Evolutionary conservation across 1,284 basidiomycete species (phyloP), one percentile per base, ranked within the genome.

Genomic region (Leccinum fallax): DNA sequence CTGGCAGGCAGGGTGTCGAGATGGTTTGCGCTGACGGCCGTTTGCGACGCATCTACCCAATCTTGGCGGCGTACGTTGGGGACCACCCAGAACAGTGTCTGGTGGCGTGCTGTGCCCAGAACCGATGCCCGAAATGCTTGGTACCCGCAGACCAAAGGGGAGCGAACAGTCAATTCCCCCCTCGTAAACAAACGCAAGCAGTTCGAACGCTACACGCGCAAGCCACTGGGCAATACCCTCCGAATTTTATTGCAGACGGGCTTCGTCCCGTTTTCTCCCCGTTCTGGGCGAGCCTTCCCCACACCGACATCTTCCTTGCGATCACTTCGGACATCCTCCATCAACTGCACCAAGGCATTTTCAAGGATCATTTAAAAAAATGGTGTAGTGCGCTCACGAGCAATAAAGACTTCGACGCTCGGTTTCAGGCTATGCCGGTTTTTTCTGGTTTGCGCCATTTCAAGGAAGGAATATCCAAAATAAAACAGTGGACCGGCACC

Each of bases 31-130:
- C 28, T n/a, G 51, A 53, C n/a, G 51, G 51, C 7, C 9, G 4
- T 16, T 10, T 54, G 2, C 34, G 15, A 7, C 24, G 16, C 2
- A 58, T 69, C 53, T 70, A 52, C 38, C 71, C 68, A 3, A 61
- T 74, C 11, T 58, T 75, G 5, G 70, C 67, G 6, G 51, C 51
- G 15, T 53, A 34, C 7, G 19, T 53, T 7, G 52, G 52, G 16
- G 52, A 53, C 11, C 52, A 53, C n/a, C 52, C 52, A 10, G 52
- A 53, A 16, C 52, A 53, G n/a, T 53, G 52, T 19, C 28, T 53
- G 57, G 61, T 75, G 1, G 64, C 67, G 0, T 69, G 70, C 54
- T 67, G 64, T 51, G 61, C 57, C n/a, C 62, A 71, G 28, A 69
- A 62, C 24, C n/a, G 51, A 4, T 72, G 70, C 36, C 67, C 67